Evolutionary conservation across 2,329 filamentous ascomycete genomes (phyloP).

Genomic region (Xenoacremonium recifei): DNA sequence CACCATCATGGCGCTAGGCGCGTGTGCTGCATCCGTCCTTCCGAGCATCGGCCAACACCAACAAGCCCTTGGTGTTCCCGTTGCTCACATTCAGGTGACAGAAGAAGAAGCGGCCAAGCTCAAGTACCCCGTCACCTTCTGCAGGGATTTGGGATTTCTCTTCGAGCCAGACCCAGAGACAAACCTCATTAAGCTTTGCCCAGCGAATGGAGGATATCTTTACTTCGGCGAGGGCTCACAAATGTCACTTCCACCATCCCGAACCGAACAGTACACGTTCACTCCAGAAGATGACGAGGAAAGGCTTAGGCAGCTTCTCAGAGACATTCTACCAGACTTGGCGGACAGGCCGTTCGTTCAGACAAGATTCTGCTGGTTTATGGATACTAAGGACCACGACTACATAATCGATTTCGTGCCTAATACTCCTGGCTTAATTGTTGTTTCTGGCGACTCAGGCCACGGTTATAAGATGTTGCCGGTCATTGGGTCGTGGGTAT

Average conservation of each 20-base stretch:
- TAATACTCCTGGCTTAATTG: conserved; percentile 43
- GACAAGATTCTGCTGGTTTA: conserved; percentile 61
- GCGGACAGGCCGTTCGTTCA: conserved; percentile 55
- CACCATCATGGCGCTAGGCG: conserved; percentile 53
- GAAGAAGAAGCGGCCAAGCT: conserved; percentile 52
- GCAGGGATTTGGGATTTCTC: conserved; percentile 62
- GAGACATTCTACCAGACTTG: conserved; percentile 51
- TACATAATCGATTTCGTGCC: conserved; percentile 61
- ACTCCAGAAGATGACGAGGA: conserved; percentile 53
- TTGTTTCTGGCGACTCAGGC: conserved; percentile 57
- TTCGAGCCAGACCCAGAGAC: conserved; percentile 63
- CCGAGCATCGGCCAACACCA: conserved; percentile 50
- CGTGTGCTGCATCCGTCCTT: conserved; percentile 43
- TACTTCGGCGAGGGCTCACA: conserved; percentile 34
- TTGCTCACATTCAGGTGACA: conserved; percentile 58
- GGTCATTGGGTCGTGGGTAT: conserved; percentile 55
- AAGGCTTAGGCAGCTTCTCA: conserved; percentile 48
- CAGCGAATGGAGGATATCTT: conserved; percentile 56
- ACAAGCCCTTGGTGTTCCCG: conserved; percentile 56
- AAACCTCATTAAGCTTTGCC: conserved; percentile 58
- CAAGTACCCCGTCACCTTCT: conserved; percentile 60
- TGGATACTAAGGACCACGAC: conserved; percentile 59
- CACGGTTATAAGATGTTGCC: conserved; percentile 65
- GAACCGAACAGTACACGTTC: conserved; percentile 39
- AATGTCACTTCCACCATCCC: conserved; percentile 37